Conservation (phyloP, 495 filamentous ascomycete genomes). For the Penicillium salamii region DNA sequence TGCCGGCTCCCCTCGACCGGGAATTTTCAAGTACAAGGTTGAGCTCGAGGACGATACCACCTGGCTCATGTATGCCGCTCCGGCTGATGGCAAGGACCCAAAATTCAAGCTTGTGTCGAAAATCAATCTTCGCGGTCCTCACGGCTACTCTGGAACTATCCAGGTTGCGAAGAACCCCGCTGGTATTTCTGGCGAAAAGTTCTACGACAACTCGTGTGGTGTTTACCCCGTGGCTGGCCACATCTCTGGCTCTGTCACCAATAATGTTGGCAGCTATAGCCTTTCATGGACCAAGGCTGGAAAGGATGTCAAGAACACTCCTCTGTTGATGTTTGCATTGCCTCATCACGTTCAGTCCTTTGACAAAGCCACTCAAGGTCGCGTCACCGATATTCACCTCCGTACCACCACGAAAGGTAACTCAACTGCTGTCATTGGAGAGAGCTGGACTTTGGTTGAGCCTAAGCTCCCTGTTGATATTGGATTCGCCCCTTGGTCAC, state of each 20-base stretch:
- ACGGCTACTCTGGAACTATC: conserved; percentile 64
- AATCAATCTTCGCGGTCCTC: conserved; percentile 46
- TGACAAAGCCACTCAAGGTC: conserved; percentile 51
- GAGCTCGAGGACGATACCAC: conserved; percentile 65
- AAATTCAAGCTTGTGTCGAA: conserved; percentile 46
- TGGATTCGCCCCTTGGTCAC: conserved; percentile 72
- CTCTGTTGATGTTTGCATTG: conserved; percentile 81
- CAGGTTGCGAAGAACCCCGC: conserved; percentile 76
- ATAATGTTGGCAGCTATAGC: conserved; percentile 63
- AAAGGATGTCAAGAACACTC: conserved; percentile 33
- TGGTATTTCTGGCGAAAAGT: conserved; percentile 55
- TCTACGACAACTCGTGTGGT: conserved; percentile 74
- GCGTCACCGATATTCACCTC: conserved; percentile 58
- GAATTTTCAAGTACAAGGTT: conserved; percentile 76
- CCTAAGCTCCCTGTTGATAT: conserved; percentile 66
- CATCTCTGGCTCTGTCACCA: conserved; percentile 60
- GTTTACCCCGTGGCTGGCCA: conserved; percentile 63
- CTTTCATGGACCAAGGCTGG: conserved; percentile 70
- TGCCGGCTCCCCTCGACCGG: conserved; percentile 50
- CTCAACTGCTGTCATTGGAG: conserved; percentile 67
- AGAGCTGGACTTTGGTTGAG: conserved; percentile 80
- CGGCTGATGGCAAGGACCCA: conserved; percentile 45
- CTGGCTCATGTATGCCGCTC: conserved; percentile 81
- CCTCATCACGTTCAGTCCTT: conserved; percentile 84
- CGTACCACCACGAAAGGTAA: conserved; percentile 86